Evolutionary conservation across 306 rosid species (phyloP).

Genomic region (Astragalus membranaceus): DNA sequence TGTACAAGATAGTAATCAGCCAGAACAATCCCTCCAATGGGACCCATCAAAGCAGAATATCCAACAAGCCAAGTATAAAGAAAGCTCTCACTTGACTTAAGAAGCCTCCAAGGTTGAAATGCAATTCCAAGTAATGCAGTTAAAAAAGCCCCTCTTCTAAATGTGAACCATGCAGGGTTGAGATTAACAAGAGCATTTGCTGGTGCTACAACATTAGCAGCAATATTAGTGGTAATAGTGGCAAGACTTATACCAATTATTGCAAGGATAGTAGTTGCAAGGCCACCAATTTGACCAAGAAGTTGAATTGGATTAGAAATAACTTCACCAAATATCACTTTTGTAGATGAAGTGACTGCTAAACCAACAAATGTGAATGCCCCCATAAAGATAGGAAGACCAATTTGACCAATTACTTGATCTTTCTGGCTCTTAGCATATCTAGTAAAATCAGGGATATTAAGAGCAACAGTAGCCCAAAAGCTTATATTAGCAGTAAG

Average conservation of each 20-base stretch:
- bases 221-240: slow-evolving; percentile 74
- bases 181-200: slow-evolving; percentile 89
- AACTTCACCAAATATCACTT: slow-evolving; percentile 66
- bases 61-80: slow-evolving; percentile 91
- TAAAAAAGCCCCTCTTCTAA: slow-evolving; percentile 59
- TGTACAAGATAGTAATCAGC: slow-evolving; percentile 67
- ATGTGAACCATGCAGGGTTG: slow-evolving; percentile 58
- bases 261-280: slow-evolving; percentile 49
- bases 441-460: slow-evolving; percentile 86
- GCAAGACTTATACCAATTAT: slow-evolving; percentile 79
- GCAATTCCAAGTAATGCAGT: slow-evolving; percentile 78
- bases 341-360: slow-evolving; percentile 79
- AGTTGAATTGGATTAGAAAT: slow-evolving; percentile 76
- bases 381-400: slow-evolving; percentile 91
- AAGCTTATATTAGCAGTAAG: slow-evolving; percentile 87
- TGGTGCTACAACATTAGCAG: slow-evolving; percentile 94
- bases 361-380: slow-evolving; percentile 78
- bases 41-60: slow-evolving; percentile 83
- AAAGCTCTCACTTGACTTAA: slow-evolving; percentile 84
- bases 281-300: slow-evolving; percentile 68
- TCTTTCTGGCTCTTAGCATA: slow-evolving; percentile 64
- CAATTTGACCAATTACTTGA: slow-evolving; percentile 74
- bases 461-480: slow-evolving; percentile 82
- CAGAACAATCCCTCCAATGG: slow-evolving; percentile 69
- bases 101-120: slow-evolving; percentile 91